Conservation (phyloP, 768 basidiomycete genomes). For the Piloderma croceum region DNA sequence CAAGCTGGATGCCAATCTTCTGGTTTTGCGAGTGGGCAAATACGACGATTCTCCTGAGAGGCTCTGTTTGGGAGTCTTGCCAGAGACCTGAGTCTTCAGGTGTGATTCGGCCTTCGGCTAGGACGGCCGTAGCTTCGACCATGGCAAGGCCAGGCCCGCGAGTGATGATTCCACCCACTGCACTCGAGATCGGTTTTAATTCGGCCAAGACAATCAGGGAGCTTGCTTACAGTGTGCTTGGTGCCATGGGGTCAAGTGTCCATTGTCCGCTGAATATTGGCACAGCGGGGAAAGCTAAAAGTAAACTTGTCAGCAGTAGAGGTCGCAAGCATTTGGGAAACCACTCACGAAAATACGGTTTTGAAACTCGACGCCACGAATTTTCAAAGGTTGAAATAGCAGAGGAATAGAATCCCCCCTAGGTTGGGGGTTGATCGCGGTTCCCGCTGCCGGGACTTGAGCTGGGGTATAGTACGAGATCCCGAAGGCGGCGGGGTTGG, state of each 20-base stretch:
- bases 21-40: conserved; percentile 70
- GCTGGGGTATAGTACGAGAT: conserved; percentile 43
- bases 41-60: conserved; percentile 48
- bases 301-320: conserved; percentile 37
- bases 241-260: conserved; percentile 51
- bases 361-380: conserved; percentile 46
- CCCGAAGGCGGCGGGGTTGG: conserved; percentile 37
- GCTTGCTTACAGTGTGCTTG: conserved; percentile 34
- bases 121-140: conserved; percentile 64
- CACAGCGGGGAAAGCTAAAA: conserved; percentile 48
- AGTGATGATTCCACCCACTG: conserved; percentile 49
- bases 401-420: conserved; percentile 35
- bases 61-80: conserved; percentile 50
- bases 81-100: conserved; percentile 63
- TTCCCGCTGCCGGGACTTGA: conserved; percentile 39
- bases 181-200: background rate
- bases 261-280: conserved; percentile 56
- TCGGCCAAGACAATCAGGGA: background rate
- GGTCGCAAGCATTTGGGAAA: conserved; percentile 22
- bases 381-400: conserved; percentile 52
- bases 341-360: conserved; percentile 49
- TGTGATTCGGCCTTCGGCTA: conserved; percentile 57
- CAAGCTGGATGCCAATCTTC: conserved; percentile 70
- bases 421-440: conserved; percentile 37
- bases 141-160: conserved; percentile 53